Percentiles rank a stretch among this genome's conserved stretches.
These are phyloP conservation scores for Arthroderma sp. DNA, from an alignment of 2,329 filamentous ascomycete species.

Conservation along the genomic window DNA sequence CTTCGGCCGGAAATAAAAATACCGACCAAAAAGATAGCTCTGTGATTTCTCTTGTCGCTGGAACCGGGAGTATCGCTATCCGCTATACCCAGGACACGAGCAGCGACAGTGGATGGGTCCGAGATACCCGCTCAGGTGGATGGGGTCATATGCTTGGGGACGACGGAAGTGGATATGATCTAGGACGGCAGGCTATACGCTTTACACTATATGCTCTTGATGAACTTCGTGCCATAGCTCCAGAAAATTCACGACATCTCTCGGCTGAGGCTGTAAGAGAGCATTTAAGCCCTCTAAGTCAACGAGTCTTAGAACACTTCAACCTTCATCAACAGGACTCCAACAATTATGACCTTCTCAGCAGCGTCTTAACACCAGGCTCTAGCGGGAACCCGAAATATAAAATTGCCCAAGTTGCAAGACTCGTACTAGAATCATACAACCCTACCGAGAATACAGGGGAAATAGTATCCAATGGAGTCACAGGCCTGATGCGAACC, in stretches of 20 bases:
- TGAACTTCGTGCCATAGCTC: slow-evolving; percentile 5
- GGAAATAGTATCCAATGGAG: slow-evolving; percentile 1
- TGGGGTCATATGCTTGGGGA: slow-evolving; percentile 35
- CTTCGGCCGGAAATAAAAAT: slow-evolving; percentile 13
- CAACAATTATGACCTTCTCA: slow-evolving; percentile 5
- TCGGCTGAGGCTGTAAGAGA: neutral
- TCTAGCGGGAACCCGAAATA: slow-evolving; percentile 1
- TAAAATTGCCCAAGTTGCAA: slow-evolving; percentile 5
- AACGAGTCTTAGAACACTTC: slow-evolving; percentile 5
- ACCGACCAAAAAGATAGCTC: slow-evolving; percentile 10
- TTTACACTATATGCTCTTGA: slow-evolving; percentile 21
- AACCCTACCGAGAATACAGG: neutral
- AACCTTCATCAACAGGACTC: neutral
- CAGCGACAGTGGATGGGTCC: slow-evolving; percentile 11
- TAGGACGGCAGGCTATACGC: slow-evolving; percentile 26
- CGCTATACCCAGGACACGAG: slow-evolving; percentile 18
- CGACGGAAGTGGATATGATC: slow-evolving; percentile 30
- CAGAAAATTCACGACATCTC: neutral
- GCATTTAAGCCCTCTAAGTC: slow-evolving; percentile 1
- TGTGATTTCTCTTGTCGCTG: slow-evolving; percentile 28
- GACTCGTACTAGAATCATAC: slow-evolving; percentile 1
- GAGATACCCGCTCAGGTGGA: slow-evolving; percentile 27
- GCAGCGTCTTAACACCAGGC: neutral
- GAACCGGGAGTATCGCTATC: slow-evolving; percentile 34
- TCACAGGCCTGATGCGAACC: neutral